phyloP scores from a whole-genome alignment of 257 asterid species.

The Paulownia fortunei region DNA sequence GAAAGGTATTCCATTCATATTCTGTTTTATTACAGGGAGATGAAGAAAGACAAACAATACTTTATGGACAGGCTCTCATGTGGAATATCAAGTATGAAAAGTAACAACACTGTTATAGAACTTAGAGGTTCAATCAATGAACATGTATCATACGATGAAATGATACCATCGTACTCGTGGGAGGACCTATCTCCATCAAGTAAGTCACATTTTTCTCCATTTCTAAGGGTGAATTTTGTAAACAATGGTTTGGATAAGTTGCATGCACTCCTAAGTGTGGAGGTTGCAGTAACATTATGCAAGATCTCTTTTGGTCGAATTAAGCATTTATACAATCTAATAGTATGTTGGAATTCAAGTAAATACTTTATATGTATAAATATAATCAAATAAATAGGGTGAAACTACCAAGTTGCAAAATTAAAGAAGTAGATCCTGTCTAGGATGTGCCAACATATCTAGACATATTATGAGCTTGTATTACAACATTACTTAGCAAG shows the following conservation, averaged over 20 bases:
- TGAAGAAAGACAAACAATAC: constrained; percentile 73
- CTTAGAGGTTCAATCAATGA: constrained; percentile 50
- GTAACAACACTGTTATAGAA: constrained; percentile 45
- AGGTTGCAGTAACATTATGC: neutral
- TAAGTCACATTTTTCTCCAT: constrained; percentile 23
- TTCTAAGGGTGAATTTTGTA: neutral
- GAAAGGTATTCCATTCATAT: neutral
- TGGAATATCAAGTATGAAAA: constrained; percentile 61
- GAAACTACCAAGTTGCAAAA: neutral
- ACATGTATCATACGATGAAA: constrained; percentile 64
- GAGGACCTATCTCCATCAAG: constrained; percentile 48
- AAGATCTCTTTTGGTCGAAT: no score
- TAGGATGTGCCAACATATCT: no score
- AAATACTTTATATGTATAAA: neutral
- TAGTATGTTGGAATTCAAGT: neutral
- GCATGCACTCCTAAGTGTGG: neutral
- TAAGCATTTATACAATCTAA: no score
- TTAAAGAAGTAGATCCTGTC: neutral
- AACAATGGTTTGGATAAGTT: neutral
- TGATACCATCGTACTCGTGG: constrained; percentile 69
- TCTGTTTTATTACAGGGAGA: constrained; percentile 48
- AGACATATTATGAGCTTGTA: no score
- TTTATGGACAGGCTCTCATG: constrained; percentile 65
- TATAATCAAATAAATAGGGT: neutral
- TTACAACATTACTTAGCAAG: no score